Evolutionary conservation across 192 early-diverging fungal species (phyloP), one percentile per base, ranked within the genome.

Genomic region (Linnemannia zychae): DNA sequence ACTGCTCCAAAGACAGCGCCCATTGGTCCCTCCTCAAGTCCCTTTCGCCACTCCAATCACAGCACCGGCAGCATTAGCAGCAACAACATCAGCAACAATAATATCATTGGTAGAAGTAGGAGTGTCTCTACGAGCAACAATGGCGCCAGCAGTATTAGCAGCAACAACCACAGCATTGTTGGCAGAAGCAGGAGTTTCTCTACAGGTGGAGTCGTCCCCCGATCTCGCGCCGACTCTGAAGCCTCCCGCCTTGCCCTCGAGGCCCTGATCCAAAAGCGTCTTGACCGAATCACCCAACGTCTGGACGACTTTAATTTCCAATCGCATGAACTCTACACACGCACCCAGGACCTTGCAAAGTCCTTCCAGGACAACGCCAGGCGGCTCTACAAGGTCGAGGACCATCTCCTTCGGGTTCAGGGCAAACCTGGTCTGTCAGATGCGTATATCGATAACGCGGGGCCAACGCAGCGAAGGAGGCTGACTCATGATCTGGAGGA

Each of bases 401-500:
- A 85, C 37, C 77, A 85, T 67, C 33, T 85, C 24, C 48, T 85
- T 18, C 40, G 66, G 49, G 24, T 85, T 40, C 83, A 85, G 40
- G 83, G 83, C 9, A 85, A 85, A 36, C 77, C 83, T 1, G 83
- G 83, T 22, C 63, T 85, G 22, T 84, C 75, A 3, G 82, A 84
- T 38, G 49, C 44, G 1, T 73, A 57, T 34, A 33, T 74, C 28
- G 75, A 69, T 13, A 47, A 66, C 67, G 81, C 36, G 3, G 50
- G 28, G 1, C 16, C n/a, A 47, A 11, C 34, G 46, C 40, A 49
- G 15, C 65, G 15, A 13, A 71, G 83, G 17, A 67, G 83, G 31
- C 18, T 79, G 69, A 85, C 83, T 4, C 70, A 79, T 33, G 83
- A 85, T 67, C 34, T 85, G 37, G 83, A 85, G 36, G 83, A 85